Conservation (phyloP, 352 stramenopile genomes). For the Globisporangium abappressorium region DNA sequence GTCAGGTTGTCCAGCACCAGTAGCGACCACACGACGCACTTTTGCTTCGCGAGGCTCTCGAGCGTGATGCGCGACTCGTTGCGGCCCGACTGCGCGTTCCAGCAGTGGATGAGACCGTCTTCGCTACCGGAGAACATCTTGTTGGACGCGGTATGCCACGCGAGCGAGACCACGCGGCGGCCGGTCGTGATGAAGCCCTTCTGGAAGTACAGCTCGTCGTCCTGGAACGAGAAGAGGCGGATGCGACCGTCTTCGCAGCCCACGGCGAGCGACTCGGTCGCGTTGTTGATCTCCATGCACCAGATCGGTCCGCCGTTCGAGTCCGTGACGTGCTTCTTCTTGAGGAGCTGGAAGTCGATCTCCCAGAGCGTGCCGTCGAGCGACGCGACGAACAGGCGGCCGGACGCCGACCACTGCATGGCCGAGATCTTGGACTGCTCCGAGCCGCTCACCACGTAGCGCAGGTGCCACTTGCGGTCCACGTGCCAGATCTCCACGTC, state of each 20-base stretch:
- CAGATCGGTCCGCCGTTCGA: slow-evolving; percentile 88
- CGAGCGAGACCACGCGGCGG: slow-evolving; percentile 77
- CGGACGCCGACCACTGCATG: slow-evolving; percentile 48
- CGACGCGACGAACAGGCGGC: slow-evolving; percentile 66
- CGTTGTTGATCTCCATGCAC: slow-evolving; percentile 78
- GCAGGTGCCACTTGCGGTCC: slow-evolving; percentile 65
- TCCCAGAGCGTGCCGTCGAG: slow-evolving; percentile 81
- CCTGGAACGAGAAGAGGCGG: slow-evolving; percentile 79
- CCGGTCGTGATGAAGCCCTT: slow-evolving; percentile 80
- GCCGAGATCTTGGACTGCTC: slow-evolving; percentile 63
- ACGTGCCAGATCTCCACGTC: slow-evolving; percentile 81
- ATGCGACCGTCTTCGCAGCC: slow-evolving; percentile 90
- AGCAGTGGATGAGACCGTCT: slow-evolving; percentile 87
- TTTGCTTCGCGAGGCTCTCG: slow-evolving; percentile 73
- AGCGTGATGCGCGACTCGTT: slow-evolving; percentile 85
- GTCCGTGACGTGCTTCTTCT: slow-evolving; percentile 78
- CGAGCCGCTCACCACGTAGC: slow-evolving; percentile 67
- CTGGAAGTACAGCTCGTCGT: slow-evolving; percentile 77
- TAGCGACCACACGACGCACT: slow-evolving; percentile 88
- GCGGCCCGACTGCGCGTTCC: slow-evolving; percentile 70
- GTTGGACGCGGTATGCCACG: slow-evolving; percentile 68
- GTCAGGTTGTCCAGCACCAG: slow-evolving; percentile 89
- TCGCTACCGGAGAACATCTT: slow-evolving; percentile 86
- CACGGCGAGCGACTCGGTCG: slow-evolving; percentile 62
- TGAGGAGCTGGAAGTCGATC: slow-evolving; percentile 65